Percentiles rank a stretch among this genome's conserved stretches.
Evolutionary conservation across 495 filamentous ascomycete genomes (phyloP).

Genomic region (Poronia punctata): DNA sequence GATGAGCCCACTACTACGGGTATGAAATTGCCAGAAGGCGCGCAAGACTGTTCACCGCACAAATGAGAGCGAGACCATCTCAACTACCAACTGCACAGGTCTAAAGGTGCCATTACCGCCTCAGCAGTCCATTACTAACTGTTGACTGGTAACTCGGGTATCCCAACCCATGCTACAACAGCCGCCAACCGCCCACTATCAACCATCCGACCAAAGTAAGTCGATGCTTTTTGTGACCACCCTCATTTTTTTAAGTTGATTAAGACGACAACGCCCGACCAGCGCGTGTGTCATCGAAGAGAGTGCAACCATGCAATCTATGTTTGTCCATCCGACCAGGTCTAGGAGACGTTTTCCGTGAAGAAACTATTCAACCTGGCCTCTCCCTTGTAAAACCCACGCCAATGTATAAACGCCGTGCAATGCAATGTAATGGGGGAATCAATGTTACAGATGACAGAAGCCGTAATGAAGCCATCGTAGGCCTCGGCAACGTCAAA

Average conservation of each 20-base stretch:
- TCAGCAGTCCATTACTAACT: constrained; percentile 7
- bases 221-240: constrained; percentile 2
- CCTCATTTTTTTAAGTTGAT: constrained; percentile 21
- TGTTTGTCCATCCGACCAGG: constrained; percentile 12
- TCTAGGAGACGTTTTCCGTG: constrained; percentile 17
- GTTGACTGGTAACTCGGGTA: too few relatives aligned
- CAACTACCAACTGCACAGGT: constrained; percentile 6
- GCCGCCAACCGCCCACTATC: constrained; percentile 9
- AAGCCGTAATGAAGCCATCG: neutral
- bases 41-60: constrained; percentile 1
- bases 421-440: constrained; percentile 40
- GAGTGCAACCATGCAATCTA: constrained; percentile 29
- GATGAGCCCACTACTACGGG: too few relatives aligned
- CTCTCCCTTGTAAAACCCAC: constrained; percentile 28
- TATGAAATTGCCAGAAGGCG: too few relatives aligned
- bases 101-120: constrained; percentile 3
- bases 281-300: constrained; percentile 50
- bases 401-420: constrained; percentile 44
- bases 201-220: constrained; percentile 1
- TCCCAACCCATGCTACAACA: neutral
- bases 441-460: constrained; percentile 32
- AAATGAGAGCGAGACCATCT: constrained; percentile 6
- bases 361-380: constrained; percentile 14
- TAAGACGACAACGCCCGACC: constrained; percentile 52
- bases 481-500: too few relatives aligned